phyloP scores from a whole-genome alignment of 495 filamentous ascomycete genomes.

The Xylaria sp. region DNA sequence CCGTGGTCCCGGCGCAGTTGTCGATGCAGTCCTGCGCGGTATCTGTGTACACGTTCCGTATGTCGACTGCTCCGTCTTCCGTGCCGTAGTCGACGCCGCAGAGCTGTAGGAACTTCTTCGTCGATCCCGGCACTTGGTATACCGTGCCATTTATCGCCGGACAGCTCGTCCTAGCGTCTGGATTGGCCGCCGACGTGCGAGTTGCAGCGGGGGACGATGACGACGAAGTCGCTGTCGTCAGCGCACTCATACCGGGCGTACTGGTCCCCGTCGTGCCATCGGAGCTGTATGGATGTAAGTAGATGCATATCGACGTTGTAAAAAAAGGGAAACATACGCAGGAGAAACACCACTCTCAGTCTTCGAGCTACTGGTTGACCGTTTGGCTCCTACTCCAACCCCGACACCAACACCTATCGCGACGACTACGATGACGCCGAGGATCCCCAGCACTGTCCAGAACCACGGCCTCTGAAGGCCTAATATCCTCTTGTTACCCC shows the following conservation, averaged over 20 bases:
- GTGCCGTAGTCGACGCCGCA: conserved; percentile 55
- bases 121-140: conserved; percentile 50
- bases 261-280: conserved; percentile 2
- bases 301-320: background rate
- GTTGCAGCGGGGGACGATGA: conserved; percentile 26
- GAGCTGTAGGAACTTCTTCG: conserved; percentile 50
- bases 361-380: conserved; percentile 1
- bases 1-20: conserved; percentile 47
- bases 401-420: conserved; percentile 51
- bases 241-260: background rate
- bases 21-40: conserved; percentile 55
- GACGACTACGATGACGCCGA: conserved; percentile 42
- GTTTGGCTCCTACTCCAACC: conserved; percentile 31
- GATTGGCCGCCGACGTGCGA: conserved; percentile 24
- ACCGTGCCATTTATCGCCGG: conserved; percentile 53
- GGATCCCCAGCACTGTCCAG: conserved; percentile 40
- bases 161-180: conserved; percentile 43
- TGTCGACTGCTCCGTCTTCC: conserved; percentile 44
- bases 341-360: background rate
- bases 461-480: conserved; percentile 37
- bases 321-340: conserved; percentile 6
- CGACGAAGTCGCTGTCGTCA: conserved; percentile 25
- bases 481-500: conserved; percentile 31
- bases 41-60: conserved; percentile 45
- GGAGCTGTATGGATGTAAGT: conserved; percentile 3